Evolutionary conservation across 2,329 filamentous ascomycete species (phyloP), one percentile per base, ranked within the genome.

Genomic region (Monosporascus sp.): DNA sequence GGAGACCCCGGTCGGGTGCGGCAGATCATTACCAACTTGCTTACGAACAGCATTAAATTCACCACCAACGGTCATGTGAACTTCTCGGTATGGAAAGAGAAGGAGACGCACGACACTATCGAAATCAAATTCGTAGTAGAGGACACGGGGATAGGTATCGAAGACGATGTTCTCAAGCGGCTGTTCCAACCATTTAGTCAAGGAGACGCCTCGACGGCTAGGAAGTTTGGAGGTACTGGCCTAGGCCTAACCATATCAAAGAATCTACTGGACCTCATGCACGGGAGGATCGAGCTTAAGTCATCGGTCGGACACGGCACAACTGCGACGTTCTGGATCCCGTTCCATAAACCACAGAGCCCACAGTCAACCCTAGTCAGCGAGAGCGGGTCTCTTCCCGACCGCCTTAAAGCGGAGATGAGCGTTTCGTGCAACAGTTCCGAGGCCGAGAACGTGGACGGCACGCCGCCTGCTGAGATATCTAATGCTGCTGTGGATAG

Each of bases 1-100:
- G 91, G 92, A 15, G 91, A 96, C 63, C 90, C 90, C 8, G 89
- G 90, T 11, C 81, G 90, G 37, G 76, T 96, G 35, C 83, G 91
- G 47, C 91, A 96, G 63, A 92, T 96, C 55, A 80, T 93, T 39
- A 90, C 86, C 2, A 93, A 92, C 62, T 73, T 93, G 2, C 73
- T 92, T 20, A 90, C 87, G 2, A 90, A 90, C 66, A 85, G 82
- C 56, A 87, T 89, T 70, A 89, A 89, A 60, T 90, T 90, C 63
- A 89, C 86, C 0, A 82, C 79, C 17, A 78, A 85, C 52, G 87
- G 87, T 2, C 79, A 79, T 52, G 86, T 90, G 24, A 83, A 79
- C 47, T 81, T 93, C 58, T 80, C 79, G 0, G 85, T 89, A 1
- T 70, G 75, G 14, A 84, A 85, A 43, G 79, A 84, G 54, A 78